phyloP scores from a whole-genome alignment of 23 red algal genomes.

The Gracilaria domingensis region DNA sequence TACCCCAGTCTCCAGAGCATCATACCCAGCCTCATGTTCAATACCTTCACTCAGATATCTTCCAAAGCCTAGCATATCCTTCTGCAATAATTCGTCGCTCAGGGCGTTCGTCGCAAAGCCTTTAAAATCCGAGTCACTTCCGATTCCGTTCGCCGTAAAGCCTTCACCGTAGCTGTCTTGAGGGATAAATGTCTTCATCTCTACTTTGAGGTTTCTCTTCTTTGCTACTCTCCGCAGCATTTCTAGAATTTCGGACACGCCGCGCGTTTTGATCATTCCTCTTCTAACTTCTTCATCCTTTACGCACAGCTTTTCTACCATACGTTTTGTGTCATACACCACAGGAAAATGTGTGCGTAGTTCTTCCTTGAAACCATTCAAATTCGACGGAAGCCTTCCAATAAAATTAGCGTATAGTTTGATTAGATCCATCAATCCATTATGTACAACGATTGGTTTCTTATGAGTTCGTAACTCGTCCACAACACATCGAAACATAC shows the following conservation, averaged over 20 bases:
- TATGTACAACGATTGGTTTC: constrained; percentile 65
- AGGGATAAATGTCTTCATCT: constrained; percentile 26
- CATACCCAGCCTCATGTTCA: constrained; percentile 64
- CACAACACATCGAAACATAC: constrained; percentile 60
- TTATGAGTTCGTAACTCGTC: constrained; percentile 29
- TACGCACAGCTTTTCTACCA: constrained; percentile 42
- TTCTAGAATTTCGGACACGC: constrained; percentile 17
- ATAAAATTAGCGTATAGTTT: constrained; percentile 75
- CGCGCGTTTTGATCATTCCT: constrained; percentile 18
- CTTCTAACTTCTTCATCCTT: constrained; percentile 32
- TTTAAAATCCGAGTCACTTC: neutral
- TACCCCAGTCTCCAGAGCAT: constrained; percentile 61
- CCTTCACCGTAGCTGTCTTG: neutral
- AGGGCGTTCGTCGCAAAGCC: constrained; percentile 15
- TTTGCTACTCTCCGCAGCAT: constrained; percentile 10
- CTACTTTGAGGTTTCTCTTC: constrained; percentile 21
- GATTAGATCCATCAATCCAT: constrained; percentile 50
- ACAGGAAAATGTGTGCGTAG: constrained; percentile 42
- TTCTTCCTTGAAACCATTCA: constrained; percentile 34
- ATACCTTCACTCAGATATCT: constrained; percentile 25
- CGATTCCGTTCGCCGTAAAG: neutral
- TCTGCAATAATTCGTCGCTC: neutral
- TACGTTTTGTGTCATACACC: constrained; percentile 63
- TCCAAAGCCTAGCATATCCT: constrained; percentile 47
- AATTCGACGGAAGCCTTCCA: constrained; percentile 18